A percentile compares a stretch with the other conserved stretches of the same genome.
phyloP scores from a whole-genome alignment of 495 filamentous ascomycete genomes.

The Clavariopsis aquatica region DNA sequence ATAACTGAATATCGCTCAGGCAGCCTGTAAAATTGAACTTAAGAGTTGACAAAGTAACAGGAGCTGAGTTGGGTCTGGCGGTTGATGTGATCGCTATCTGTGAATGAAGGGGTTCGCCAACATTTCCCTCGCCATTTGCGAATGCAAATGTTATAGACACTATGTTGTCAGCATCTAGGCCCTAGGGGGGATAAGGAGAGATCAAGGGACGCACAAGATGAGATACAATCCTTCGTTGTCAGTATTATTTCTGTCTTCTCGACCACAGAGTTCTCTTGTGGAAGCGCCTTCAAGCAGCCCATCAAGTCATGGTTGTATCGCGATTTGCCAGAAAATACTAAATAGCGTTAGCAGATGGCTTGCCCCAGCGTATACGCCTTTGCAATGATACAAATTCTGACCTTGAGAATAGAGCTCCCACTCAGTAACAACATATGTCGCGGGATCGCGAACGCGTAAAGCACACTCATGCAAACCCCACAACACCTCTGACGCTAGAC shows the following conservation, averaged over 20 bases:
- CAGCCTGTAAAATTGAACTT: conserved; percentile 42
- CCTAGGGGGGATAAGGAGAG: neutral
- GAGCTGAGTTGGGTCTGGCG: conserved; percentile 61
- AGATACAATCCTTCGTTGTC: conserved; percentile 65
- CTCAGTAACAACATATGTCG: conserved; percentile 71
- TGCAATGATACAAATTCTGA: conserved; percentile 45
- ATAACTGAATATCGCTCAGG: conserved; percentile 38
- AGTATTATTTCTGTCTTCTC: conserved; percentile 66
- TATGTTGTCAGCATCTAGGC: conserved; percentile 35
- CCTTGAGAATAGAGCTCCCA: conserved; percentile 77
- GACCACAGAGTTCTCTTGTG: conserved; percentile 42
- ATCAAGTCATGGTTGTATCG: conserved; percentile 75
- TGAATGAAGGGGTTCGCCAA: conserved; percentile 71
- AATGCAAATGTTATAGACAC: conserved; percentile 75
- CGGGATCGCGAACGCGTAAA: conserved; percentile 59
- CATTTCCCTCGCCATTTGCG: conserved; percentile 71
- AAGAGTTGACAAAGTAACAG: conserved; percentile 65
- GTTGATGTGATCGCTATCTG: conserved; percentile 74
- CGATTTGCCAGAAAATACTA: conserved; percentile 57
- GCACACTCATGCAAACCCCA: conserved; percentile 78
- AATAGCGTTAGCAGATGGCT: conserved; percentile 5
- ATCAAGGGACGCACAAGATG: conserved; percentile 65
- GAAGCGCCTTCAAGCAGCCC: conserved; percentile 61
- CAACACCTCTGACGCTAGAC: conserved; percentile 68
- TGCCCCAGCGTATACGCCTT: neutral